Evolutionary conservation across 371 early-diverging fungal genomes (phyloP).

Genomic region (Fennellomyces sp.): DNA sequence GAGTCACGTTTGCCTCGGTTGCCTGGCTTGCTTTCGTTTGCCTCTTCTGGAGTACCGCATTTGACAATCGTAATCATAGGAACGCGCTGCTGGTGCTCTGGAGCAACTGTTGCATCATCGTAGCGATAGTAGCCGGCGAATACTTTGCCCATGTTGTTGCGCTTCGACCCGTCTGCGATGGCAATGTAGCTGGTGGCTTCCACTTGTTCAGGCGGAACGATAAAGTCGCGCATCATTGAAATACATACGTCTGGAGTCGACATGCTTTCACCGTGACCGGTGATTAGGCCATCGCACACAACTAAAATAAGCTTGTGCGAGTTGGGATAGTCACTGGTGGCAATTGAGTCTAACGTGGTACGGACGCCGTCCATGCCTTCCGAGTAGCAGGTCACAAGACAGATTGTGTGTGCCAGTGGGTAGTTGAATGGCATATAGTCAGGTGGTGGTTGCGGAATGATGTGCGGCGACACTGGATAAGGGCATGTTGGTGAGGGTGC

Average conservation of each 20-base stretch:
- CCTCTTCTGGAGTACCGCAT: constrained; percentile 86
- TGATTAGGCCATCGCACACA: constrained; percentile 87
- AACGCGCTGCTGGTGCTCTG: constrained; percentile 59
- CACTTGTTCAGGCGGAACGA: constrained; percentile 67
- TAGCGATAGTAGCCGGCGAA: constrained; percentile 88
- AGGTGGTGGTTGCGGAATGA: constrained; percentile 46
- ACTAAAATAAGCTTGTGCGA: constrained; percentile 88
- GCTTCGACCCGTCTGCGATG: constrained; percentile 90
- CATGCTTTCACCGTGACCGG: constrained; percentile 74
- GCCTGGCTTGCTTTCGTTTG: constrained; percentile 74
- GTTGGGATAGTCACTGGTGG: constrained; percentile 47
- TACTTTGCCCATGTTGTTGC: constrained; percentile 96
- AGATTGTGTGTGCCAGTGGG: constrained; percentile 73
- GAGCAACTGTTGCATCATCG: constrained; percentile 56
- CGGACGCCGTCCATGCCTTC: constrained; percentile 91
- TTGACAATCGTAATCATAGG: constrained; percentile 94
- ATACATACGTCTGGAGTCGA: constrained; percentile 84
- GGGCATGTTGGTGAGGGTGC: constrained; percentile 46
- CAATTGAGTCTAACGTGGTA: constrained; percentile 94
- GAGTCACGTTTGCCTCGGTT: constrained; percentile 99
- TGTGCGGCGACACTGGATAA: constrained; percentile 38
- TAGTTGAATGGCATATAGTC: constrained; percentile 71
- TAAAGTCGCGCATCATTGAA: constrained; percentile 82
- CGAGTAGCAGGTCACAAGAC: constrained; percentile 89
- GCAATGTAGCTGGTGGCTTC: constrained; percentile 86